Evolutionary conservation across 1,284 basidiomycete genomes (phyloP).

Genomic region (Sporisorium iseilematis-ciliati): DNA sequence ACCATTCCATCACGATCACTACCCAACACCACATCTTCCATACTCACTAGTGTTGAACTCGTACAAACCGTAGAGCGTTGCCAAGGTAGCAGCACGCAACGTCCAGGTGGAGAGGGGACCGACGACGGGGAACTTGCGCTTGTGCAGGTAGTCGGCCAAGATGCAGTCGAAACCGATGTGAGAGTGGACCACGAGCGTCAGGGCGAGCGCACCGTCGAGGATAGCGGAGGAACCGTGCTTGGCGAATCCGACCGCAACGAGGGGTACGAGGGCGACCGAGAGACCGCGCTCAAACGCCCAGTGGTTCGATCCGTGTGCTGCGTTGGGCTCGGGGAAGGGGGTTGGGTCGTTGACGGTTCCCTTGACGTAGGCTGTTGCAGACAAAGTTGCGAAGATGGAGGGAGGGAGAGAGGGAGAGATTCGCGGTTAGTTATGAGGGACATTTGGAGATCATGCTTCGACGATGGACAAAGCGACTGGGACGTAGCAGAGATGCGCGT

Average conservation of each 20-base stretch:
- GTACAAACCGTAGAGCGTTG: slow-evolving; percentile 90
- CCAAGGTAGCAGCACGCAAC: slow-evolving; percentile 82
- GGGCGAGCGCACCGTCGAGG: slow-evolving; percentile 86
- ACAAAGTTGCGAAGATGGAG: not conserved
- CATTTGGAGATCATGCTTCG: not conserved
- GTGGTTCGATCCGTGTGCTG: slow-evolving; percentile 90
- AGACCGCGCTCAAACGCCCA: slow-evolving; percentile 97
- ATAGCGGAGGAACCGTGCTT: slow-evolving; percentile 68
- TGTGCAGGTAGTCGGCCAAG: slow-evolving; percentile 85
- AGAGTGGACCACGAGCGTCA: slow-evolving; percentile 90
- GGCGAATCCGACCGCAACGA: slow-evolving; percentile 71
- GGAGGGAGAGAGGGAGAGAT: not conserved
- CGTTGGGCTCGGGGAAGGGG: slow-evolving; percentile 80
- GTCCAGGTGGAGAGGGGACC: slow-evolving; percentile 81
- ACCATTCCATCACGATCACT: not conserved
- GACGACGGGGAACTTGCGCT: slow-evolving; percentile 86
- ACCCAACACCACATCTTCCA: no score
- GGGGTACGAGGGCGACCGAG: slow-evolving; percentile 86
- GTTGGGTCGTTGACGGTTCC: slow-evolving; percentile 97
- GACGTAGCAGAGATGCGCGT: no score
- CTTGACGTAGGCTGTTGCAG: slow-evolving; percentile 81
- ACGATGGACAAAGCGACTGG: no score
- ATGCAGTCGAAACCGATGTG: slow-evolving; percentile 78
- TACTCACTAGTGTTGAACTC: slow-evolving; percentile 68
- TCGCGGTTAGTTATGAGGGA: not conserved